Evolutionary conservation across 2,329 filamentous ascomycete species (phyloP).

Genomic region (Talaromyces pinophilus): DNA sequence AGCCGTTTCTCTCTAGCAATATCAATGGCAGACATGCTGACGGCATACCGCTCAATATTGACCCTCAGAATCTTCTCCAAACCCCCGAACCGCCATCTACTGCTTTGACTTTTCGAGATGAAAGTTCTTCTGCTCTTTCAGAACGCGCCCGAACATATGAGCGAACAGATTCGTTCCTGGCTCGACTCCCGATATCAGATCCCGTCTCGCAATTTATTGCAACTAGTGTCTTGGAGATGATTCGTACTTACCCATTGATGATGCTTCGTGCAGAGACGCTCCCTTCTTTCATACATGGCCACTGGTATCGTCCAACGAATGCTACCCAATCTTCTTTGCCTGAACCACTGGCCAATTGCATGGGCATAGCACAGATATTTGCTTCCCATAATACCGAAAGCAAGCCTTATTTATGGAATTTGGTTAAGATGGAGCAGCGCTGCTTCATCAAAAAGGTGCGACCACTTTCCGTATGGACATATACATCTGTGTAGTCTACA

Average conservation of each 20-base stretch:
- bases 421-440: background rate
- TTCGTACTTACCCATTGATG: constrained; percentile 10
- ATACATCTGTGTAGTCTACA: too few relatives aligned
- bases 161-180: background rate
- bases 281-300: constrained; percentile 18
- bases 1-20: background rate
- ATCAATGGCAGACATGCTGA: background rate
- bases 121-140: background rate
- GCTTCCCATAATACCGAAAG: constrained; percentile 11
- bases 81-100: background rate
- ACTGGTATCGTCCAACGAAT: background rate
- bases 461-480: too few relatives aligned
- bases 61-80: background rate
- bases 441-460: constrained; percentile 2
- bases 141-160: background rate
- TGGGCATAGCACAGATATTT: constrained; percentile 16
- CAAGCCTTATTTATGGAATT: constrained; percentile 5
- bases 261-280: constrained; percentile 15
- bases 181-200: constrained; percentile 9
- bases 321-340: background rate
- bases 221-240: constrained; percentile 12
- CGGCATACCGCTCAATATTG: background rate
- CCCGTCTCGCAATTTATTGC: constrained; percentile 1
- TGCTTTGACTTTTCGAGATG: constrained; percentile 3
- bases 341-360: constrained; percentile 9